phyloP scores from a whole-genome alignment of 495 filamentous ascomycete species.

The Aspergillus hancockii region DNA sequence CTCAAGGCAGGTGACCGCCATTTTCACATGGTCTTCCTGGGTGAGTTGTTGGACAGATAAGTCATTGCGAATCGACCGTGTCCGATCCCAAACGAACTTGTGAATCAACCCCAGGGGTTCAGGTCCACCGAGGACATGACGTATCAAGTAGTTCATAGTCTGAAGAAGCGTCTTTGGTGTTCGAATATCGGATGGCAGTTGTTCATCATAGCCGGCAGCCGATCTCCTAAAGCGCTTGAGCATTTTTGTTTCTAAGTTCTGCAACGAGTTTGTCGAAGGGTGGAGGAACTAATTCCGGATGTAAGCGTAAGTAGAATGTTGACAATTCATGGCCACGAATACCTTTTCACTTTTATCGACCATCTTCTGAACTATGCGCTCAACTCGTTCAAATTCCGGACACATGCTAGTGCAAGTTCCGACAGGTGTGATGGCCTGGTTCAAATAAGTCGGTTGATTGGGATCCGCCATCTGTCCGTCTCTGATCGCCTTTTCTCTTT shows the following conservation, averaged over 20 bases:
- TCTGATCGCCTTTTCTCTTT: conserved; percentile 68
- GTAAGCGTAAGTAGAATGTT: conserved; percentile 5
- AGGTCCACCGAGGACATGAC: conserved; percentile 66
- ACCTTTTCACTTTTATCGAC: conserved; percentile 64
- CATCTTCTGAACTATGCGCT: conserved; percentile 70
- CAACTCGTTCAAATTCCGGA: conserved; percentile 81
- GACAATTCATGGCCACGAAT: conserved; percentile 4
- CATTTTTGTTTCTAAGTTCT: conserved; percentile 59
- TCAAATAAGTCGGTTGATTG: conserved; percentile 74
- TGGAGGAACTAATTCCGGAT: conserved; percentile 35
- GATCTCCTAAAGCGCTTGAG: conserved; percentile 89
- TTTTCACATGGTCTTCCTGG: conserved; percentile 63
- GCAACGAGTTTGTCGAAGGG: conserved; percentile 34
- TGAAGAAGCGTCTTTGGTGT: conserved; percentile 71
- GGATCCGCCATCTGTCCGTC: conserved; percentile 85
- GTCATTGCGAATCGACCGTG: conserved; percentile 87
- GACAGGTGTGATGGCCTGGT: conserved; percentile 82
- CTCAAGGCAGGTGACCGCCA: conserved; percentile 79
- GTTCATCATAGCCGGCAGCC: conserved; percentile 87
- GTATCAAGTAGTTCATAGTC: conserved; percentile 81
- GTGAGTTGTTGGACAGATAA: conserved; percentile 86
- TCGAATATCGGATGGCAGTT: conserved; percentile 89
- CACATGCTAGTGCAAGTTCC: conserved; percentile 95
- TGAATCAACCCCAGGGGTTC: conserved; percentile 69
- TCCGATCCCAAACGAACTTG: conserved; percentile 92